Conservation (phyloP, 2,329 filamentous ascomycete genomes). For the Podosphaera xanthii region DNA sequence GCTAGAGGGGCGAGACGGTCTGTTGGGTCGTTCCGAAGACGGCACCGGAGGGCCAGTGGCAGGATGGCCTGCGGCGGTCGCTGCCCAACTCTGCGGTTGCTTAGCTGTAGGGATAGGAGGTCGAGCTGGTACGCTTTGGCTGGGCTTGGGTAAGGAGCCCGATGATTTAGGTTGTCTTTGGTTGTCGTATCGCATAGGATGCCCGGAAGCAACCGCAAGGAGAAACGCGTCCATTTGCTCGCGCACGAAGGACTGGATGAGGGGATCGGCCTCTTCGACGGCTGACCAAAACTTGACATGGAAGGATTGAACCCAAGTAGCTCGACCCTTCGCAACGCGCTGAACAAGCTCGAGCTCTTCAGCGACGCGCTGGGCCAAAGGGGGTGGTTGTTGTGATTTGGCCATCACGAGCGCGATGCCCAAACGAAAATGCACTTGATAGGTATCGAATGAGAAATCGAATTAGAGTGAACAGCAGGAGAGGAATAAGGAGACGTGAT, state of each 20-base stretch:
- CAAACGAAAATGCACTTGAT: no score
- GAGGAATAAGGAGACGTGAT: no score
- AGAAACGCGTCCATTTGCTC: background rate
- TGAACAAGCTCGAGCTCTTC: background rate
- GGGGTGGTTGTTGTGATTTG: no score
- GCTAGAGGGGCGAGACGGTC: background rate
- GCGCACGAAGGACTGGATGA: background rate
- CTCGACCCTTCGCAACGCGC: background rate
- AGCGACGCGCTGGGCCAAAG: background rate
- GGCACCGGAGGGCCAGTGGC: no score
- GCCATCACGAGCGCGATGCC: no score
- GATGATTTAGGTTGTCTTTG: background rate
- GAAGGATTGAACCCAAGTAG: background rate
- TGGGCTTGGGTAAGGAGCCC: background rate
- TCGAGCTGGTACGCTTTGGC: background rate
- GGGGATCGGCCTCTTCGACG: background rate
- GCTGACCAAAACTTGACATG: background rate
- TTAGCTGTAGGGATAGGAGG: background rate
- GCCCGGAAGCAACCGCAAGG: background rate
- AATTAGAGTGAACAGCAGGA: no score
- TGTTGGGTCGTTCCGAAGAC: background rate
- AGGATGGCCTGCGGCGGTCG: no score
- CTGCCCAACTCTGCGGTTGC: background rate
- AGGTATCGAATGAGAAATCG: no score
- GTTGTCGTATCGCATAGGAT: background rate